A percentile compares a stretch with the other conserved stretches of the same genome.
Evolutionary conservation across 306 rosid species (phyloP).

Genomic region (Glycine latifolia): DNA sequence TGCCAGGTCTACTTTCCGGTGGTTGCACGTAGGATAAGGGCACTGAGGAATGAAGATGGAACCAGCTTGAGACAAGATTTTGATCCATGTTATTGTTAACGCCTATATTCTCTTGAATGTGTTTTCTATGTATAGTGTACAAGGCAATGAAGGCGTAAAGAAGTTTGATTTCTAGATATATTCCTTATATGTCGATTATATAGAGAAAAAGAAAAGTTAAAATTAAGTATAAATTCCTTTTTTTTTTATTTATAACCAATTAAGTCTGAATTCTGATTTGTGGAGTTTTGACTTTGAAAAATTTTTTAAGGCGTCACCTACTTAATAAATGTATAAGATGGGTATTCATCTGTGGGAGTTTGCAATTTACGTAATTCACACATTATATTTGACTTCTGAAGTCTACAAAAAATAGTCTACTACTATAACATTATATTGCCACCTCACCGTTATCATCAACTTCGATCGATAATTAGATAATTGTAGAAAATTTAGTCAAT

Average conservation of each 20-base stretch:
- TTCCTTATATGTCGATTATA: no score
- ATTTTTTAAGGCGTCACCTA: constrained; percentile 34
- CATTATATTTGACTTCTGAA: constrained; percentile 26
- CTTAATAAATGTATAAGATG: not conserved
- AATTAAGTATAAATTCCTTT: not conserved
- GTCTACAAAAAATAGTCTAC: constrained; percentile 2
- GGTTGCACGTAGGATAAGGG: constrained; percentile 57
- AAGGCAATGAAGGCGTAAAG: not conserved
- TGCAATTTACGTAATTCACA: not conserved
- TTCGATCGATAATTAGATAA: not conserved
- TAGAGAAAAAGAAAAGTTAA: not conserved
- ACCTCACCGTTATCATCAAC: constrained; percentile 9
- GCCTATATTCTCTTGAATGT: constrained; percentile 7
- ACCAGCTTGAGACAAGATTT: constrained; percentile 53
- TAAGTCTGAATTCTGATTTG: not conserved
- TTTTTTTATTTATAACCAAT: no score
- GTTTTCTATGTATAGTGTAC: not conserved
- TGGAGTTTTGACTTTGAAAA: not conserved
- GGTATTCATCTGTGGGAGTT: constrained; percentile 1
- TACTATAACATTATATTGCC: not conserved
- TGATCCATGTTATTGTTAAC: constrained; percentile 37
- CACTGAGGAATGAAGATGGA: constrained; percentile 44
- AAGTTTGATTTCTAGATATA: no score
- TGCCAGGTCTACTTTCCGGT: constrained; percentile 55
- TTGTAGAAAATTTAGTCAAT: not conserved